A percentile compares a stretch with the other conserved stretches of the same genome.
Evolutionary conservation across 2,329 filamentous ascomycete species (phyloP).

Genomic region (Blastomyces gilchristii): DNA sequence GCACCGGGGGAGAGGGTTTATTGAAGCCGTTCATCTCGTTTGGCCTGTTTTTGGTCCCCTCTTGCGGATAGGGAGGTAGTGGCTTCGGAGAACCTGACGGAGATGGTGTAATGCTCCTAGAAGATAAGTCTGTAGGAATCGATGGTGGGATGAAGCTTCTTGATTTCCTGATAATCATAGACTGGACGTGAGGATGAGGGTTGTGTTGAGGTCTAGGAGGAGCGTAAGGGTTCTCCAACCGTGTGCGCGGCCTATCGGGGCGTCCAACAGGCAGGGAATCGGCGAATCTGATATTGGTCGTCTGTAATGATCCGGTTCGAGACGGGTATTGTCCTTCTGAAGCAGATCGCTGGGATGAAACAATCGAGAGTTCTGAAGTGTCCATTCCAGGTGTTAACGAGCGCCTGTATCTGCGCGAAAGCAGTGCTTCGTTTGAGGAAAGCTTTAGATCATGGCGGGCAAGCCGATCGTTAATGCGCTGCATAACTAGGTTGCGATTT

Average conservation of each 20-base stretch:
- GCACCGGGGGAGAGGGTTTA: background rate
- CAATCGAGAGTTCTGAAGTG: constrained; percentile 2
- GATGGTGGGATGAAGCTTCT: background rate
- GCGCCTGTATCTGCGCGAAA: constrained; percentile 2
- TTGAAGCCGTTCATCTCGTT: background rate
- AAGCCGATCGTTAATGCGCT: constrained; percentile 6
- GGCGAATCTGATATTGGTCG: constrained; percentile 6
- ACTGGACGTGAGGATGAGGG: background rate
- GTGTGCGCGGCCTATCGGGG: constrained; percentile 1
- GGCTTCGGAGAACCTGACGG: background rate
- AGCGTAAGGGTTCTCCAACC: constrained; percentile 2
- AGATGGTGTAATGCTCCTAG: background rate
- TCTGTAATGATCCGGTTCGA: constrained; percentile 1
- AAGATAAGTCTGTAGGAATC: background rate
- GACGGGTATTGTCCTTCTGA: background rate
- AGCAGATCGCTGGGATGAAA: background rate
- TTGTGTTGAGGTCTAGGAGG: background rate
- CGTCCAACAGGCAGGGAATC: background rate
- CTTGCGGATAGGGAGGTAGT: background rate
- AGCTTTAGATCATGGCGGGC: constrained; percentile 5
- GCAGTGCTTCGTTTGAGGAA: constrained; percentile 1
- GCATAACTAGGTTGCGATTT: background rate
- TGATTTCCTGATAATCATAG: constrained; percentile 2
- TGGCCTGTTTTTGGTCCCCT: background rate
- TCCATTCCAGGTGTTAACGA: background rate